Conservation (phyloP, 1,139 yeast species). For the Blastobotrys malaysiensis region DNA sequence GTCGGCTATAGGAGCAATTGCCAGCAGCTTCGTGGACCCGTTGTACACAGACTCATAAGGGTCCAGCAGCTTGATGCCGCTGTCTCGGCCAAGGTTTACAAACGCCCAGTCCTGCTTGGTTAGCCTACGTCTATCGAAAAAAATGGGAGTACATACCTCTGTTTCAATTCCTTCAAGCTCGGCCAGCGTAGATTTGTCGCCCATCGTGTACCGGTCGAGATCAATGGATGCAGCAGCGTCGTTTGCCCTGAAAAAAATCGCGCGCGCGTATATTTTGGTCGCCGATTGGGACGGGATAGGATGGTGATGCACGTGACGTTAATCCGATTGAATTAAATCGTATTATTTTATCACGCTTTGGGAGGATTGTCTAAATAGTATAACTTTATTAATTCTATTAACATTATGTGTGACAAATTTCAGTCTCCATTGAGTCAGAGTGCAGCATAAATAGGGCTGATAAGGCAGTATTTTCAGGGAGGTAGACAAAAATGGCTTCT, state of each 20-base stretch:
- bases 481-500: conserved; percentile 28
- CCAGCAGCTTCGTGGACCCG: conserved; percentile 15
- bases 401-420: neutral
- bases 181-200: neutral
- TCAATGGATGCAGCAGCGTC: neutral
- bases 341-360: no score
- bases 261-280: neutral
- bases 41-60: conserved; percentile 16
- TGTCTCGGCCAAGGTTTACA: conserved; percentile 17
- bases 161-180: conserved; percentile 11
- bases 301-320: neutral
- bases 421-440: neutral
- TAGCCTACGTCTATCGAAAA: neutral
- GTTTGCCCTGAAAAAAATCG: neutral
- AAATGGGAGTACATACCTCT: conserved; percentile 12
- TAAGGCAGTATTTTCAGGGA: neutral
- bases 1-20: conserved; percentile 19
- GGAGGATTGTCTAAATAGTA: no score
- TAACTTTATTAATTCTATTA: neutral
- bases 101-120: conserved; percentile 25
- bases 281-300: neutral
- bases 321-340: no score
- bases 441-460: neutral
- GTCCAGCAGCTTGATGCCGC: conserved; percentile 19
- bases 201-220: neutral